Percentiles rank a stretch among this genome's conserved stretches.
phyloP scores from a whole-genome alignment of 2,329 filamentous ascomycete genomes.

The Coniochaeta ligniaria region DNA sequence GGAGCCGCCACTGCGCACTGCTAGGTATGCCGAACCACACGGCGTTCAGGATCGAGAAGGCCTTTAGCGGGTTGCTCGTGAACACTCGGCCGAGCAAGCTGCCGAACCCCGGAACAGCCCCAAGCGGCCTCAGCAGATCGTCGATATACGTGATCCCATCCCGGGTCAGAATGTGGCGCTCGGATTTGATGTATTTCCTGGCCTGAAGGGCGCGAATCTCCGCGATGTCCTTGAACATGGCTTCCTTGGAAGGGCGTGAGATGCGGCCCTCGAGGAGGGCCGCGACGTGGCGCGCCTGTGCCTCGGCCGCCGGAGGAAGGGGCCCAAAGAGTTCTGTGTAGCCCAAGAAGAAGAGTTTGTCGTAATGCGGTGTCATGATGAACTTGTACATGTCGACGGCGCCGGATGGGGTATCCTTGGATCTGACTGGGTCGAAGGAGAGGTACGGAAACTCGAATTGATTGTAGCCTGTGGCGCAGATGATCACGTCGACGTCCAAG shows the following conservation, averaged over 20 bases:
- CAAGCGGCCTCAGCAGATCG: constrained; percentile 22
- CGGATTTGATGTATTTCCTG: constrained; percentile 20
- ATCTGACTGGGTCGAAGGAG: constrained; percentile 15
- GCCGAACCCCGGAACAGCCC: constrained; percentile 21
- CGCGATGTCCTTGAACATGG: constrained; percentile 19
- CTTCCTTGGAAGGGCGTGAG: constrained; percentile 14
- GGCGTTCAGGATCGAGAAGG: constrained; percentile 18
- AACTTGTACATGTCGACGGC: constrained; percentile 24
- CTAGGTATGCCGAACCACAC: constrained; percentile 28
- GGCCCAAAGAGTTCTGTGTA: constrained; percentile 23
- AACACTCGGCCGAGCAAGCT: constrained; percentile 18
- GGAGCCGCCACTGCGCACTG: constrained; percentile 26
- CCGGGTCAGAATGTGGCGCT: constrained; percentile 20
- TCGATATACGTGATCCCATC: constrained; percentile 24
- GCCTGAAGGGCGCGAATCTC: constrained; percentile 17
- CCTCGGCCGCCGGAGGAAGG: constrained; percentile 22
- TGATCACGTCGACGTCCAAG: constrained; percentile 23
- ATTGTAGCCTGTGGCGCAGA: constrained; percentile 25
- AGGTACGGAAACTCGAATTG: constrained; percentile 18
- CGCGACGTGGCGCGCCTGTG: constrained; percentile 24
- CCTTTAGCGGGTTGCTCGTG: constrained; percentile 16
- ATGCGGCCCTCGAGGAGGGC: constrained; percentile 19
- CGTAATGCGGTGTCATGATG: constrained; percentile 19
- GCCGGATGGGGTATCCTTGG: constrained; percentile 11
- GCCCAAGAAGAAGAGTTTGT: constrained; percentile 25